Conservation (phyloP, 2,329 filamentous ascomycete genomes). For the Furcasterigmium furcatum region DNA sequence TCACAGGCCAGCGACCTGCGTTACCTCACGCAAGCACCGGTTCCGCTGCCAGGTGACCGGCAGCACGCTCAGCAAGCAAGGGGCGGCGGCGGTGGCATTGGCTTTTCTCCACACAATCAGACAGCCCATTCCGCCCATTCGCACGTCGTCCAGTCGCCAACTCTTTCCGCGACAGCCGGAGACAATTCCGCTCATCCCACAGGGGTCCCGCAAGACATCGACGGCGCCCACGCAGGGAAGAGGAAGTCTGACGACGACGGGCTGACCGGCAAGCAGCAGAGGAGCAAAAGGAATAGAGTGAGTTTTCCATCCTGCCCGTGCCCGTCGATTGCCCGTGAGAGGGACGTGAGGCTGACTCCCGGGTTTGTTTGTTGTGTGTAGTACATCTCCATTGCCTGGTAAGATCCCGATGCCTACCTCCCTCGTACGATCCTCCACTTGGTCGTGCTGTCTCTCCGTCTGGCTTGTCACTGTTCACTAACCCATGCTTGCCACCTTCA, state of each 20-base stretch:
- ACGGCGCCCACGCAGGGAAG: conserved; percentile 16
- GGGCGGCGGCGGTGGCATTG: conserved; percentile 1
- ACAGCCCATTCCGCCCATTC: conserved; percentile 12
- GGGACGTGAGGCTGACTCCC: conserved; percentile 9
- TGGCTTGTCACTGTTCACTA: too few species aligned
- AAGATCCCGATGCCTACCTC: conserved; percentile 26
- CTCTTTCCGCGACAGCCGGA: conserved; percentile 33
- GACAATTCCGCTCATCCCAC: conserved; percentile 42
- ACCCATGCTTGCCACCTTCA: conserved; percentile 21
- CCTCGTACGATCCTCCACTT: too few species aligned
- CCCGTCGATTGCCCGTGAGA: conserved; percentile 1
- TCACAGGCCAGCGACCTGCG: conserved; percentile 52
- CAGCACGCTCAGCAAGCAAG: neutral
- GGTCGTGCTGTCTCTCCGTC: neutral
- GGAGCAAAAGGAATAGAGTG: conserved; percentile 59
- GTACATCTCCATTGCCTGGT: conserved; percentile 63
- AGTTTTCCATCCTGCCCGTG: too few species aligned
- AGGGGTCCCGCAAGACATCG: conserved; percentile 1
- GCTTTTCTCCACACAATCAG: conserved; percentile 20
- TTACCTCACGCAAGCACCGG: conserved; percentile 40
- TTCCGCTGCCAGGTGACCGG: conserved; percentile 19
- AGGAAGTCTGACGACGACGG: conserved; percentile 39
- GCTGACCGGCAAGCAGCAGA: conserved; percentile 42
- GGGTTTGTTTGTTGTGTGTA: conserved; percentile 16
- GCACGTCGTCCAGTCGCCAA: neutral